A percentile compares a stretch with the other conserved stretches of the same genome.
Conservation (phyloP, 2,329 filamentous ascomycete genomes). For the Aspergillus puulaauensis region DNA sequence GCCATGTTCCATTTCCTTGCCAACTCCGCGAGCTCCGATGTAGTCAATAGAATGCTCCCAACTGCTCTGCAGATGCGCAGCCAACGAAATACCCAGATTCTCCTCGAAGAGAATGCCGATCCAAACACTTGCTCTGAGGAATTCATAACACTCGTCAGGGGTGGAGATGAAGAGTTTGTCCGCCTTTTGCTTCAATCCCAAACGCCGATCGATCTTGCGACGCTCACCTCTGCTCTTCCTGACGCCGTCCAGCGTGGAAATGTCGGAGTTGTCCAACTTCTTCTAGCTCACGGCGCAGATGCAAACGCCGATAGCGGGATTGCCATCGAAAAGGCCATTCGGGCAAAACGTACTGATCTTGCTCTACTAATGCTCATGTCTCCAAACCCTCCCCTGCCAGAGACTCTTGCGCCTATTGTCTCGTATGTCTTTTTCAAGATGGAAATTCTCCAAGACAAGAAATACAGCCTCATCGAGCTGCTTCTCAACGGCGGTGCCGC, state of each 20-base stretch:
- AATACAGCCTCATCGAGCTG: slow-evolving; percentile 5
- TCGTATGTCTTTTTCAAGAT: slow-evolving; percentile 8
- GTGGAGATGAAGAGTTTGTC: slow-evolving; percentile 4
- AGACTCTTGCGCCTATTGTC: slow-evolving; percentile 3
- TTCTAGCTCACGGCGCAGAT: slow-evolving; percentile 6
- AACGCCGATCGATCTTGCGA: not conserved
- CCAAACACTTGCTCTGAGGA: slow-evolving; percentile 7
- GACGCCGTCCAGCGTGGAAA: slow-evolving; percentile 4
- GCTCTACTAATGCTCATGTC: slow-evolving; percentile 5
- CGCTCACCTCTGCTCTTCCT: slow-evolving; percentile 5
- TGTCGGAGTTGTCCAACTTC: not conserved
- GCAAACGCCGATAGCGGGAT: not conserved
- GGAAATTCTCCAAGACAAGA: not conserved
- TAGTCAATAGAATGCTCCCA: slow-evolving; percentile 6
- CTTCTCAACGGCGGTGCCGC: slow-evolving; percentile 5
- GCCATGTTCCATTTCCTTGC: slow-evolving; percentile 9
- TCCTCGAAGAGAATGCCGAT: slow-evolving; percentile 9
- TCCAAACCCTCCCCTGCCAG: slow-evolving; percentile 1
- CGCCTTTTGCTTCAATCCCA: slow-evolving; percentile 5
- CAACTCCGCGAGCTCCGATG: slow-evolving; percentile 2
- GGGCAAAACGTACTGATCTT: slow-evolving; percentile 4
- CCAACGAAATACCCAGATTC: slow-evolving; percentile 1
- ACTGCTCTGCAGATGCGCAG: slow-evolving; percentile 8
- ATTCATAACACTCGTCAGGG: not conserved
- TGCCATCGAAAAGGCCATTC: slow-evolving; percentile 7